Base-by-base conservation (phyloP, 495 filamentous ascomycete species). In the Hypoxylon rickii region DNA sequence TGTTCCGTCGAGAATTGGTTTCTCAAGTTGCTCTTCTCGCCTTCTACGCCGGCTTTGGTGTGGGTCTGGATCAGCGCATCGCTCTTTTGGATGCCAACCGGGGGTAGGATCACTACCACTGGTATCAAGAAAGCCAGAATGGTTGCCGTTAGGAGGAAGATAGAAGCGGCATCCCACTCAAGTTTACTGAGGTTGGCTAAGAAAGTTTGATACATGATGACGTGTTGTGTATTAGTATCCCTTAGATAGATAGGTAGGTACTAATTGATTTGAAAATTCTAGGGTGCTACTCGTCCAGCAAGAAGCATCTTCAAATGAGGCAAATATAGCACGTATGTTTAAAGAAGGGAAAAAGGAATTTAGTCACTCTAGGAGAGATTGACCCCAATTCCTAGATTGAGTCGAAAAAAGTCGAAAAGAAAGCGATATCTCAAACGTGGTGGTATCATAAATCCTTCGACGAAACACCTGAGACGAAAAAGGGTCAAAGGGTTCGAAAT, bases 11-110 rank as follows among this genome's bases (percentile, higher is more conserved):
- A 60, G 54, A 66, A 71, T 43, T 75, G 63, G 17, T 61, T 70
- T 19, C 70, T 70, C 41, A 80, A 51, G 22, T 75, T 76, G 26
- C 77, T 69, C 62, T 77, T 70, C 21, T 75, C 51, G 0, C 49
- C 51, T 16, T 57, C 52, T 17, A 79, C 38, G 31, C 77, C 76
- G 29, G 74, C 41, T 21, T 54, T 67, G 3, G 52, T 58, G 50
- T 80, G 77, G 1, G 77, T 80, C 48, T 77, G 70, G 2, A 72
- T 54, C 16, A 79, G 63, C 19, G 76, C 80, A 71, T 76, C 80
- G 63, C 66, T 75, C 46, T 60, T 71, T 58, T 70, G 76, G 1
- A 70, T 73, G 2, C 63, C 73, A 13, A 66, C 65, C 2, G 77
- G 78, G 7, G 78, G 72, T 41, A 80, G 76, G 38, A 76, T 71